phyloP scores from a whole-genome alignment of 2,329 filamentous ascomycete species.

The Colletotrichum sp. region DNA sequence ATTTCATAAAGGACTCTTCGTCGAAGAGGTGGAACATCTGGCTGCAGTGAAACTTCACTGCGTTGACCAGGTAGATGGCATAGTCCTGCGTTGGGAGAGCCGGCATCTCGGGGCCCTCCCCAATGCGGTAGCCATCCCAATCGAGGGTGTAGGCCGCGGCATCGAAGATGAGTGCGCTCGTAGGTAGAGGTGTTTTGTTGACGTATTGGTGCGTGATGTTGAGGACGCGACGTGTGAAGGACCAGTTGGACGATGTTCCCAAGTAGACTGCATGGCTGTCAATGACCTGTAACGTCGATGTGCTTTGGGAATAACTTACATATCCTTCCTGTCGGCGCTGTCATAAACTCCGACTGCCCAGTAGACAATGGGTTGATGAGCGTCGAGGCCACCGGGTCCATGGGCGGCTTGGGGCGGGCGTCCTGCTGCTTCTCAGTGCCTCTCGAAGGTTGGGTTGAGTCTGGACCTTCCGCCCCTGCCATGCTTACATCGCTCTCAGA shows the following conservation, averaged over 20 bases:
- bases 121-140: conserved; percentile 45
- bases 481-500: not conserved
- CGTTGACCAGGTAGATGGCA: conserved; percentile 58
- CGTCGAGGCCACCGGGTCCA: conserved; percentile 33
- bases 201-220: conserved; percentile 52
- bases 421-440: not conserved
- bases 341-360: conserved; percentile 45
- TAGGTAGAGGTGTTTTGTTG: conserved; percentile 44
- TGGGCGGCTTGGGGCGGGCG: not conserved
- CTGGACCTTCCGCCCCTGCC: not conserved
- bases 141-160: conserved; percentile 55
- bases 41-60: conserved; percentile 61
- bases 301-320: conserved; percentile 38
- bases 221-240: conserved; percentile 56
- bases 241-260: conserved; percentile 62
- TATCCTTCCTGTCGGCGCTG: conserved; percentile 42
- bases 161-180: conserved; percentile 53
- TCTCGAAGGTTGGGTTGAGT: not conserved
- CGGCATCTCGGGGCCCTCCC: conserved; percentile 3
- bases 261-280: conserved; percentile 47
- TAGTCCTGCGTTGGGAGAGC: conserved; percentile 46
- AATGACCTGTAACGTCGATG: not conserved
- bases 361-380: conserved; percentile 48
- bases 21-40: conserved; percentile 61
- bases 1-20: conserved; percentile 53